Evolutionary conservation across 2,329 filamentous ascomycete species (phyloP).

Genomic region (Pseudogymnoascus sp.): DNA sequence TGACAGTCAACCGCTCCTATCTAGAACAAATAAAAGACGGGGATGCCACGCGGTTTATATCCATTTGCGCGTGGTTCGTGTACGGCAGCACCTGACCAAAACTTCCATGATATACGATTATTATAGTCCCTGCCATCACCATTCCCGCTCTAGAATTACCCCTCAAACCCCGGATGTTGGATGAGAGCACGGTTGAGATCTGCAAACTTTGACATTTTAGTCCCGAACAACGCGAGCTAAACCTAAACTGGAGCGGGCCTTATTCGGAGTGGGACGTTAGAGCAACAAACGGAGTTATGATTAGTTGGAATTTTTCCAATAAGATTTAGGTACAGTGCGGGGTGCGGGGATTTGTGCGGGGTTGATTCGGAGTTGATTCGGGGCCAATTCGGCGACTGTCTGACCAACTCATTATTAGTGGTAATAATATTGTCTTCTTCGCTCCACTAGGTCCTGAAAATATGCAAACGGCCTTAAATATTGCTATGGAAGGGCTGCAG

Average conservation of each 20-base stretch:
- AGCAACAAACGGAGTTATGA: neutral
- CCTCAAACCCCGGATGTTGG: constrained; percentile 1
- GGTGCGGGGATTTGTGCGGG: neutral
- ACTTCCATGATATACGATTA: neutral
- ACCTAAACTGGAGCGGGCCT: neutral
- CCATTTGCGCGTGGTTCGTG: neutral
- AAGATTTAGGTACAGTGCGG: constrained; percentile 2
- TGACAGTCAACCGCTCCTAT: neutral
- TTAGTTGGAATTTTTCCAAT: neutral
- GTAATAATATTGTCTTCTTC: neutral
- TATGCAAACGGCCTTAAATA: neutral
- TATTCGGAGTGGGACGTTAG: neutral
- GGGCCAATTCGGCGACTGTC: neutral
- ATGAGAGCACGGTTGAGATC: neutral
- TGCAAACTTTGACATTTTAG: neutral
- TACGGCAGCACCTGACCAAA: neutral
- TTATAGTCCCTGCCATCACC: neutral
- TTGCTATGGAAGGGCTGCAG: neutral
- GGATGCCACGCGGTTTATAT: neutral
- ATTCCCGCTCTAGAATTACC: neutral
- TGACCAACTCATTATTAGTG: neutral
- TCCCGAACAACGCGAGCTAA: neutral
- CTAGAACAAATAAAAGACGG: neutral
- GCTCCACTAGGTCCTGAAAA: neutral
- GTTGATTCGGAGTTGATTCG: constrained; percentile 2